Conservation (phyloP, 2,329 filamentous ascomycete species). For the Fusarium heterosporum region DNA sequence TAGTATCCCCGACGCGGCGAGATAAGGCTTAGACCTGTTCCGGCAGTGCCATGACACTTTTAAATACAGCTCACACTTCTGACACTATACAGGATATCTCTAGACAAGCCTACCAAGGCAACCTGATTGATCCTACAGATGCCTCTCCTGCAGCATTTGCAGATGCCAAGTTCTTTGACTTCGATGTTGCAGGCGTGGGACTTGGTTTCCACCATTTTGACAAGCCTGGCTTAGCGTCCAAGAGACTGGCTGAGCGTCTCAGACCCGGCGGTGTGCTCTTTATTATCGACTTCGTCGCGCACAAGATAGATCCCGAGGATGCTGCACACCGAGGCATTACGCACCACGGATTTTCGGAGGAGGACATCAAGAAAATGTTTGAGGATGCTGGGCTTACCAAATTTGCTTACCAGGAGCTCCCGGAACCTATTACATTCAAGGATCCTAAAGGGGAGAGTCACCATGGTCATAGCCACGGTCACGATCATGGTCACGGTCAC, state of each 20-base stretch:
- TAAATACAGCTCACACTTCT: constrained; percentile 1
- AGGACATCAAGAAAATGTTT: constrained; percentile 70
- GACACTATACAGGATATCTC: constrained; percentile 47
- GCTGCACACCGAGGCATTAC: constrained; percentile 64
- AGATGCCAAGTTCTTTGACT: constrained; percentile 72
- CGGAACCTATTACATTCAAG: constrained; percentile 61
- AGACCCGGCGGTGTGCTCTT: constrained; percentile 74
- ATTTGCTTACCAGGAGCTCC: constrained; percentile 69
- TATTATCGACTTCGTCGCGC: constrained; percentile 75
- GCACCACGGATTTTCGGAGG: constrained; percentile 73
- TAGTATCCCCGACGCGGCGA: constrained; percentile 22
- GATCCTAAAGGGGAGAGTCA: constrained; percentile 2
- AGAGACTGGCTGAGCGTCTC: constrained; percentile 70
- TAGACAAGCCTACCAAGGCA: constrained; percentile 68
- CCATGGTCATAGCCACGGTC: constrained; percentile 14
- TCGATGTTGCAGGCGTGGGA: constrained; percentile 75
- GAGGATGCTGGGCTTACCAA: constrained; percentile 68
- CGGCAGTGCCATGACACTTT: not conserved
- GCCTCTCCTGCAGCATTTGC: constrained; percentile 66
- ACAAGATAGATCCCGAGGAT: constrained; percentile 52
- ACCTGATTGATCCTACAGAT: constrained; percentile 63
- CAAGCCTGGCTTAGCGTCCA: constrained; percentile 69
- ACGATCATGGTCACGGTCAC: constrained; percentile 11
- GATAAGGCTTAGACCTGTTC: not conserved
- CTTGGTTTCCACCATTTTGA: constrained; percentile 76